phyloP scores from a whole-genome alignment of 441 rosid genomes.

The Geranium incanum region DNA sequence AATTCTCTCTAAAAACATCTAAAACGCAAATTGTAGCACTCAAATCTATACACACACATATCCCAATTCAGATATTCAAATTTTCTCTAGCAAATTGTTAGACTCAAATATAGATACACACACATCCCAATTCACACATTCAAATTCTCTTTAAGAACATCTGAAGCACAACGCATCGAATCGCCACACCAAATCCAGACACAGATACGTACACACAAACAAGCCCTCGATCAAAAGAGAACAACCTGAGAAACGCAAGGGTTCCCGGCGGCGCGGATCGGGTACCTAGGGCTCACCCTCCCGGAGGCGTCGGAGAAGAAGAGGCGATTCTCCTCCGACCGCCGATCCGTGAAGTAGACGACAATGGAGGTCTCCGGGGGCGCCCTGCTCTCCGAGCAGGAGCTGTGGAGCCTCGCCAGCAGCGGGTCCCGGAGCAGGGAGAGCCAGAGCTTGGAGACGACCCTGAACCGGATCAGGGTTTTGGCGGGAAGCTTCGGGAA shows the following conservation, averaged over 20 bases:
- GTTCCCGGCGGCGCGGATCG: not conserved
- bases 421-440: not conserved
- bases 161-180: too few relatives aligned
- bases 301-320: not conserved
- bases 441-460: constrained; percentile 1
- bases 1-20: too few relatives aligned
- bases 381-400: not conserved
- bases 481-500: not conserved
- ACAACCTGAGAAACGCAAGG: not conserved
- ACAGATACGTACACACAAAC: too few relatives aligned
- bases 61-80: too few relatives aligned
- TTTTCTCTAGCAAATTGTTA: too few relatives aligned
- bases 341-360: not conserved
- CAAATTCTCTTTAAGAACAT: too few relatives aligned
- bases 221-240: too few relatives aligned
- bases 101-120: too few relatives aligned
- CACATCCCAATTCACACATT: too few relatives aligned
- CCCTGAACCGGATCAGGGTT: not conserved
- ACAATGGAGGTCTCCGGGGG: not conserved
- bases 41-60: too few relatives aligned
- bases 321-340: not conserved
- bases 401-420: not conserved
- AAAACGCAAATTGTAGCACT: too few relatives aligned
- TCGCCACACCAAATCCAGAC: too few relatives aligned
- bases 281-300: not conserved